These are phyloP conservation scores for Gardenia jasminoides DNA, from an alignment of 257 asterid genomes.

Conservation along the genomic window DNA sequence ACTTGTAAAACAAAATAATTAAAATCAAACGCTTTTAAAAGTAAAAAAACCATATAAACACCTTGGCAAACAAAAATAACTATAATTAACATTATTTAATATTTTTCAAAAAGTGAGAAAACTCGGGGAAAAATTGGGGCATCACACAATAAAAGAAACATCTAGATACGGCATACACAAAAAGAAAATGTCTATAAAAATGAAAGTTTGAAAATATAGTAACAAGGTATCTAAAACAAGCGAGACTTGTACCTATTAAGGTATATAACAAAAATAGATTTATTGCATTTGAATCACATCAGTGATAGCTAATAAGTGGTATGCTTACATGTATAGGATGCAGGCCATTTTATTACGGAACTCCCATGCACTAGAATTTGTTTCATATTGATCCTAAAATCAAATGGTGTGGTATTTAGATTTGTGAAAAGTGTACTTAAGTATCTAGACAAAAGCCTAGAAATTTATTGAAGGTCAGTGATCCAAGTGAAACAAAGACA, in stretches of 20 bases:
- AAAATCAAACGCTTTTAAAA: too few relatives aligned
- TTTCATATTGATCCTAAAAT: conserved; percentile 4
- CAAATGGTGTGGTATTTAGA: not conserved
- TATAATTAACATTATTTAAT: too few relatives aligned
- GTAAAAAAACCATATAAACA: too few relatives aligned
- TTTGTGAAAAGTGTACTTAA: not conserved
- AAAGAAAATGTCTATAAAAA: not conserved
- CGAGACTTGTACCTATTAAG: not conserved
- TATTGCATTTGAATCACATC: not conserved
- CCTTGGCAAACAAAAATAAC: too few relatives aligned
- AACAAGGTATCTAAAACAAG: not conserved
- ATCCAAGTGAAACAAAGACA: not conserved
- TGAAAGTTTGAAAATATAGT: not conserved
- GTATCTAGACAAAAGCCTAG: not conserved
- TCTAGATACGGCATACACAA: not conserved
- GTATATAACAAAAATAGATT: not conserved
- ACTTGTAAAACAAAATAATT: too few relatives aligned
- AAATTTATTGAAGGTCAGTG: not conserved
- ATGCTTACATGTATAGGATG: not conserved
- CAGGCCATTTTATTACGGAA: not conserved
- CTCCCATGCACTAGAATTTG: not conserved
- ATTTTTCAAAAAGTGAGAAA: too few relatives aligned
- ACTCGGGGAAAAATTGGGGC: too few relatives aligned
- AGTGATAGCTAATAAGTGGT: not conserved
- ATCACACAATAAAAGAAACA: not conserved